Evolutionary conservation across 164 flowering plant genomes (phyloP).

Genomic region (Vitis vinifera): ASM3070453v1 NC_081812.1:18415001-18415500

Average conservation of each 20-base stretch:
- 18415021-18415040: not conserved
- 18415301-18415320: slow-evolving; percentile 53
- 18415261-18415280: slow-evolving; percentile 47
- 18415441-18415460: slow-evolving; percentile 63
- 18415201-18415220: not conserved
- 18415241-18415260: slow-evolving; percentile 57
- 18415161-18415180: not conserved
- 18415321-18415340: slow-evolving; percentile 3
- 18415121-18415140: no score
- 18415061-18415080: no score
- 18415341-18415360: slow-evolving; percentile 2
- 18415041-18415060: not conserved
- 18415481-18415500: slow-evolving; percentile 23
- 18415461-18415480: slow-evolving; percentile 21
- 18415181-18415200: not conserved
- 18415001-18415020: slow-evolving; percentile 27
- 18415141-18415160: no score
- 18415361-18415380: slow-evolving; percentile 63
- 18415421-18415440: slow-evolving; percentile 59
- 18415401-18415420: slow-evolving; percentile 77
- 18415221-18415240: slow-evolving; percentile 38
- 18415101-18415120: no score
- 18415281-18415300: slow-evolving; percentile 42
- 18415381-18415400: slow-evolving; percentile 77
- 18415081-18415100: no score